A percentile compares a stretch with the other conserved stretches of the same genome.
phyloP scores from a whole-genome alignment of 257 asterid genomes.

The Nicotiana obtusifolia region DNA sequence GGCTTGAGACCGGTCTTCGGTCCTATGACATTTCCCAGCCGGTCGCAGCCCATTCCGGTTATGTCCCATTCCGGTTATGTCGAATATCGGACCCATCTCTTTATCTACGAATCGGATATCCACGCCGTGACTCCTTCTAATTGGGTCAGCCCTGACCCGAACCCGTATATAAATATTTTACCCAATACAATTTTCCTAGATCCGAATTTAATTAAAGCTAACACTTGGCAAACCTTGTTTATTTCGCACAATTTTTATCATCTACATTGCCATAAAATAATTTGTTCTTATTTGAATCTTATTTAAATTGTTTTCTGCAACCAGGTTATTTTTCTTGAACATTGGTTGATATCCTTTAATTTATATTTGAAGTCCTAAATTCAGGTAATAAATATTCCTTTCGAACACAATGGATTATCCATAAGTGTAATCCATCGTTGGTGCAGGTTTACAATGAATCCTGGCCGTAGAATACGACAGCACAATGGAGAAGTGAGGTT shows the following conservation, averaged over 20 bases:
- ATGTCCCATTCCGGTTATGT: no score
- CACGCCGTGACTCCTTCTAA: no score
- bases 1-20: no score
- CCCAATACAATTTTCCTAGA: background rate
- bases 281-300: no score
- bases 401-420: background rate
- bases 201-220: background rate
- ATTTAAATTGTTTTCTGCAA: background rate
- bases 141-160: no score
- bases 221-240: background rate
- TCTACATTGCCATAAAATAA: background rate
- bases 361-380: background rate
- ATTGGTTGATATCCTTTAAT: background rate
- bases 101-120: no score
- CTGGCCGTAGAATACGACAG: conserved; percentile 86
- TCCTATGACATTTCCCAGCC: no score
- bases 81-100: no score
- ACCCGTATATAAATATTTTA: no score
- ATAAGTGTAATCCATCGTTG: background rate
- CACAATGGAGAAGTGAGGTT: conserved; percentile 82
- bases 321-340: no score
- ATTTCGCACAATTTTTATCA: background rate
- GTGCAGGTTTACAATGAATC: conserved; percentile 73
- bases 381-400: background rate
- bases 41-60: no score